Evolutionary conservation across 2,329 filamentous ascomycete species (phyloP).

Genomic region (Sclerotinia trifoliorum): DNA sequence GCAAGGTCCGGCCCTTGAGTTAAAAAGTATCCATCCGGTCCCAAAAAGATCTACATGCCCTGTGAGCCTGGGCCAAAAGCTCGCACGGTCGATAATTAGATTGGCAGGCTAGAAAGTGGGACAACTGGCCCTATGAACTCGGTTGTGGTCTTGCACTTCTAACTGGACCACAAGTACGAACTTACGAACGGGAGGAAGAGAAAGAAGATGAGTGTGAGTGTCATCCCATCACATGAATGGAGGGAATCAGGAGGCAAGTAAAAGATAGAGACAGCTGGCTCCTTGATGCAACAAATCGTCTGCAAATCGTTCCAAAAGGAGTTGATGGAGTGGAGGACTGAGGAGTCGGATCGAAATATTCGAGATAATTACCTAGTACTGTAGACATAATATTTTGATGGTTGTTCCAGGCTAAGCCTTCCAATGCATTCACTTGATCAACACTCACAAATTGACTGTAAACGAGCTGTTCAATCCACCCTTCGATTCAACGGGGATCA

Average conservation of each 20-base stretch:
- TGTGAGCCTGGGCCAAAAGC: background rate
- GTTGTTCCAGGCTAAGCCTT: slow-evolving; percentile 17
- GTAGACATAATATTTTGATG: background rate
- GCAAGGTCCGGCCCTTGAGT: slow-evolving; percentile 8
- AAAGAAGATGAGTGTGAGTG: background rate
- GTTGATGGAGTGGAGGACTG: slow-evolving; percentile 1
- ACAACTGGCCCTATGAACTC: slow-evolving; percentile 21
- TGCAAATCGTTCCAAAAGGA: background rate
- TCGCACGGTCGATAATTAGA: slow-evolving; percentile 16
- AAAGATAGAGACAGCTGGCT: background rate
- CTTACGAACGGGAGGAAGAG: slow-evolving; percentile 8
- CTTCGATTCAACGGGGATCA: background rate
- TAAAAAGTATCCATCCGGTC: slow-evolving; percentile 6
- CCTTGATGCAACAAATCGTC: background rate
- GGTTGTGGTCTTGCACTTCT: slow-evolving; percentile 8
- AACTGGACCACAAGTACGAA: slow-evolving; percentile 15
- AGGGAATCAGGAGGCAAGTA: background rate
- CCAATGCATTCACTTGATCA: slow-evolving; percentile 17
- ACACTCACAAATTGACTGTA: slow-evolving; percentile 8
- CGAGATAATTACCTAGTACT: background rate
- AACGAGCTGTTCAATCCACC: background rate
- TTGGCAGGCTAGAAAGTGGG: slow-evolving; percentile 9
- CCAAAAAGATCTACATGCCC: slow-evolving; percentile 11
- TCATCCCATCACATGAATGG: background rate
- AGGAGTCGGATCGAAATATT: background rate